phyloP scores from a whole-genome alignment of 805 yeast species.

The Kuraishia molischiana region DNA sequence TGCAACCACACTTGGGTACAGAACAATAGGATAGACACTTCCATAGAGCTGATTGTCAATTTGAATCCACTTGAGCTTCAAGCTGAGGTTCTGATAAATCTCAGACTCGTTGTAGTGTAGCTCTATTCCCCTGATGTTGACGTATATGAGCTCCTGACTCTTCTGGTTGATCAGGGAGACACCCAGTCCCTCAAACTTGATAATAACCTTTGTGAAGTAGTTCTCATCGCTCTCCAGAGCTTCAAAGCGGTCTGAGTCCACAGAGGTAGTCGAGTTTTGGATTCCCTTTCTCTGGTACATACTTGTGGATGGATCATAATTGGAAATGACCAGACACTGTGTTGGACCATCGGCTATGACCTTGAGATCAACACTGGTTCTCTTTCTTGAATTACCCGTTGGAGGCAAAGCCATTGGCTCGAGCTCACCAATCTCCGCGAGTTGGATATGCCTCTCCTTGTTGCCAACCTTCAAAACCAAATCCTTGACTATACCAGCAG shows the following conservation, averaged over 20 bases:
- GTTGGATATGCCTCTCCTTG: conserved; percentile 66
- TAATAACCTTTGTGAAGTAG: conserved; percentile 38
- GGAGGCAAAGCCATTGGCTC: conserved; percentile 75
- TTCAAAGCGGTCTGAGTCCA: conserved; percentile 39
- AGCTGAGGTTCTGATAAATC: conserved; percentile 66
- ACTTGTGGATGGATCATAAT: conserved; percentile 71
- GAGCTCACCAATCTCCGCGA: conserved; percentile 88
- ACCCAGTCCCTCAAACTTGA: conserved; percentile 80
- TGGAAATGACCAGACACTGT: conserved; percentile 76
- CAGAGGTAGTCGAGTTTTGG: conserved; percentile 19
- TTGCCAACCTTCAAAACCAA: conserved; percentile 64
- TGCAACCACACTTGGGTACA: conserved; percentile 87
- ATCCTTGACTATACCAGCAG: conserved; percentile 81
- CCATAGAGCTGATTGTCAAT: conserved; percentile 88
- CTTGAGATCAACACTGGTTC: conserved; percentile 66
- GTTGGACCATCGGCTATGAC: conserved; percentile 96
- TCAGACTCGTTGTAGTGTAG: conserved; percentile 76
- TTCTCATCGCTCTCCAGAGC: conserved; percentile 43
- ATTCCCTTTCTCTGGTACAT: conserved; percentile 47
- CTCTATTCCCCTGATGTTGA: conserved; percentile 77
- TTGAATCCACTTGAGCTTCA: conserved; percentile 90
- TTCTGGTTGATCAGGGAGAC: conserved; percentile 69
- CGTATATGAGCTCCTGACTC: conserved; percentile 70
- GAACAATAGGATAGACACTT: conserved; percentile 74
- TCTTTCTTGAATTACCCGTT: conserved; percentile 22